Conservation (phyloP, 1,284 basidiomycete species). For the Moniliophthora roreri region DNA sequence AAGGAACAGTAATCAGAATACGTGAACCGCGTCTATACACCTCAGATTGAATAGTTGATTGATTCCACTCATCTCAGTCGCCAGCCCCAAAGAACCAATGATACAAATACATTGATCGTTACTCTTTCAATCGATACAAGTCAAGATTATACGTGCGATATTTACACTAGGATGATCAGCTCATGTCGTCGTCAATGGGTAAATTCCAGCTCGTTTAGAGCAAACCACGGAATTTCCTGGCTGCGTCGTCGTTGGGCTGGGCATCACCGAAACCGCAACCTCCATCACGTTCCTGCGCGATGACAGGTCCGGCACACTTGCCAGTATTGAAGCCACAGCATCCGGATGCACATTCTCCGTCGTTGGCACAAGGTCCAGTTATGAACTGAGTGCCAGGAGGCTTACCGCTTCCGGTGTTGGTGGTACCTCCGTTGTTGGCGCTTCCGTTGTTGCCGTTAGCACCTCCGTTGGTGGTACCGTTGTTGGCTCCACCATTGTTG, state of each 20-base stretch:
- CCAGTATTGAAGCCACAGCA: not conserved
- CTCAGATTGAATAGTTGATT: too few species aligned
- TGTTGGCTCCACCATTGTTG: not conserved
- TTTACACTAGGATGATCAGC: too few species aligned
- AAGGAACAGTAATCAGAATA: too few species aligned
- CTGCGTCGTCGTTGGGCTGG: not conserved
- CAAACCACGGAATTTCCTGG: not conserved
- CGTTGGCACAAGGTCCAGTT: slow-evolving; percentile 1
- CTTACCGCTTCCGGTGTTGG: not conserved
- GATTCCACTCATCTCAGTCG: too few species aligned
- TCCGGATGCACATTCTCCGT: slow-evolving; percentile 1
- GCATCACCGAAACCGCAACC: not conserved
- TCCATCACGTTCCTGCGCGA: not conserved
- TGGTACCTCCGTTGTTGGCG: not conserved
- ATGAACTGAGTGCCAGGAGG: slow-evolving; percentile 1
- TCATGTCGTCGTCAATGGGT: not conserved
- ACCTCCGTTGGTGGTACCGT: not conserved
- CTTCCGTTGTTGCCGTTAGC: not conserved
- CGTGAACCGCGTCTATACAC: too few species aligned
- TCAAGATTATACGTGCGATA: too few species aligned
- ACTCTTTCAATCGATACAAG: too few species aligned
- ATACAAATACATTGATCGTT: too few species aligned
- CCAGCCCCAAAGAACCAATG: too few species aligned
- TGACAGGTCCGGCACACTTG: not conserved
- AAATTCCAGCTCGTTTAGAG: not conserved